phyloP scores from a whole-genome alignment of 2,329 filamentous ascomycete species.

The Periconia sp. region DNA sequence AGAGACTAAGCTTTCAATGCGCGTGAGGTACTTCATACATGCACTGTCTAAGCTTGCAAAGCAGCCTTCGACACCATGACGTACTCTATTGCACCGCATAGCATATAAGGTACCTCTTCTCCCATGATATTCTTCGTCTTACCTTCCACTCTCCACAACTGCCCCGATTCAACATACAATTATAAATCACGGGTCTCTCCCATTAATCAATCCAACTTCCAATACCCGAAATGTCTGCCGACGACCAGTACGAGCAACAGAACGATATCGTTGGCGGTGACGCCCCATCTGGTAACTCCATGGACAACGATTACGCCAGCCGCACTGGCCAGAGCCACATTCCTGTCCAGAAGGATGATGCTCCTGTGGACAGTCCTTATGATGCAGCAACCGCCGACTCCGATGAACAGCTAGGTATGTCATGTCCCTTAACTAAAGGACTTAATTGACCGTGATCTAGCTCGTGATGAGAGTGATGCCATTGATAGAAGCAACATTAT shows the following conservation, averaged over 20 bases:
- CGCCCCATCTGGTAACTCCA: conserved; percentile 40
- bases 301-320: conserved; percentile 54
- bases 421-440: background rate
- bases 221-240: conserved; percentile 35
- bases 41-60: conserved; percentile 7
- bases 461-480: conserved; percentile 55
- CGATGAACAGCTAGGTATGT: conserved; percentile 54
- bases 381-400: conserved; percentile 53
- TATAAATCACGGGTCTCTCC: too few species aligned
- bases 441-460: conserved; percentile 35
- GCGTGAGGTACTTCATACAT: too few species aligned
- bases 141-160: background rate
- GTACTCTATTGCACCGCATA: too few species aligned
- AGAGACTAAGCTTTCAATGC: too few species aligned
- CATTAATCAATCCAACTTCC: conserved; percentile 1
- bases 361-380: conserved; percentile 54
- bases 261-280: conserved; percentile 30
- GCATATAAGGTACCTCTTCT: too few species aligned
- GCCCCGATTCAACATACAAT: conserved; percentile 1
- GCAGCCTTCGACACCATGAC: conserved; percentile 15
- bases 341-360: conserved; percentile 55
- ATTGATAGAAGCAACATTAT: conserved; percentile 58
- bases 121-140: too few species aligned
- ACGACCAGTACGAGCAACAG: conserved; percentile 29
- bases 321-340: conserved; percentile 54